A percentile compares a stretch with the other conserved stretches of the same genome.
phyloP scores from a whole-genome alignment of 2,329 filamentous ascomycete species.

The Colletotrichum graminicola region DNA sequence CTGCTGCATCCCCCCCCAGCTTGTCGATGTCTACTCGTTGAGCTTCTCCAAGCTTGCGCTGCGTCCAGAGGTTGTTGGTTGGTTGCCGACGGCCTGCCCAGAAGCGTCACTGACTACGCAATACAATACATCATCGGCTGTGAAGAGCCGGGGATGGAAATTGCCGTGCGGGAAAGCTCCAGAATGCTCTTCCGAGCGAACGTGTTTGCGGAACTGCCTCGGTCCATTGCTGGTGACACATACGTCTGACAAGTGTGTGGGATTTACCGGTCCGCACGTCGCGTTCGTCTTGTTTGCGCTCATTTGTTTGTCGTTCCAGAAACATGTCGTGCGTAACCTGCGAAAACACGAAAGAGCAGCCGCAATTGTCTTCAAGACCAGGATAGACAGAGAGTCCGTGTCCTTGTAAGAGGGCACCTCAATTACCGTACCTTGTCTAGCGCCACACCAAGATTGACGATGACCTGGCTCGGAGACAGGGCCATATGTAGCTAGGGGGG shows the following conservation, averaged over 20 bases:
- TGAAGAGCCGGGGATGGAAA: not conserved
- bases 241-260: conserved; percentile 6
- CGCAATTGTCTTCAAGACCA: not conserved
- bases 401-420: not conserved
- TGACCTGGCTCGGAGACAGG: conserved; percentile 16
- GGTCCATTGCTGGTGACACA: conserved; percentile 13
- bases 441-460: conserved; percentile 16
- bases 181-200: not conserved
- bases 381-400: not conserved
- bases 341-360: conserved; percentile 14
- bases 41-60: not conserved
- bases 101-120: not conserved
- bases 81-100: not conserved
- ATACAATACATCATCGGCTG: no score
- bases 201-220: conserved; percentile 21
- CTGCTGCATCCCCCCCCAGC: not conserved
- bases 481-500: conserved; percentile 32
- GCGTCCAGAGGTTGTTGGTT: not conserved
- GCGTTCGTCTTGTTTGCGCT: not conserved
- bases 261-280: not conserved
- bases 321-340: not conserved
- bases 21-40: not conserved
- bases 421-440: conserved; percentile 19
- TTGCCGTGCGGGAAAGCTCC: not conserved
- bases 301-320: conserved; percentile 2